phyloP scores from a whole-genome alignment of 306 rosid species.

The Corylus avellana region DNA sequence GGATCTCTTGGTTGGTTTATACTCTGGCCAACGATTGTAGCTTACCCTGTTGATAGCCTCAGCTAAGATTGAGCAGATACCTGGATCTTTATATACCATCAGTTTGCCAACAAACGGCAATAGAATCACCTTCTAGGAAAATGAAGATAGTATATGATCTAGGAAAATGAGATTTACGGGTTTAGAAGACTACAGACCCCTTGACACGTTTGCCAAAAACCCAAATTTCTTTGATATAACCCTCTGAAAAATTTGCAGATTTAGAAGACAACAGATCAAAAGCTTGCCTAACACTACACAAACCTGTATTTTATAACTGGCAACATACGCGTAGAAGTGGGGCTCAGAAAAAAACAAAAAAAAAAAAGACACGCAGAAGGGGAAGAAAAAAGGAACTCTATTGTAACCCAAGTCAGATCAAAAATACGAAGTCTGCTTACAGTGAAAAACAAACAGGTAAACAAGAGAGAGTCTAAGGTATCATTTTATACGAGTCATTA shows the following conservation, averaged over 20 bases:
- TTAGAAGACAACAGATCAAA: neutral
- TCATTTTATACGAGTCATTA: slow-evolving; percentile 17
- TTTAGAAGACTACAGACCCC: no score
- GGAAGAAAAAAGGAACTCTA: no score
- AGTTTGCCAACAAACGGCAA: no score
- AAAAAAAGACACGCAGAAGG: neutral
- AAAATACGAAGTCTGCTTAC: neutral
- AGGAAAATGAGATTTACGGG: neutral
- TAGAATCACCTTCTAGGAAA: no score
- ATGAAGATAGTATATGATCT: neutral
- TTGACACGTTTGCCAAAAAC: no score
- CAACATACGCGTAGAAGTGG: neutral
- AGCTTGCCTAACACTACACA: neutral
- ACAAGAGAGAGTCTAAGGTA: neutral
- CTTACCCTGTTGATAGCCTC: neutral
- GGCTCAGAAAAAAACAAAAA: no score
- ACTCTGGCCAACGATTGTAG: neutral
- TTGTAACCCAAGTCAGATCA: neutral
- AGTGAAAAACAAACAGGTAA: neutral
- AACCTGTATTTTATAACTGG: neutral
- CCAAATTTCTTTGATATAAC: no score
- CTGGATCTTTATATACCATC: neutral
- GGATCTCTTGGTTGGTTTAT: neutral
- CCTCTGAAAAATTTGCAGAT: neutral
- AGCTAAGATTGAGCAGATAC: neutral